A percentile compares a stretch with the other conserved stretches of the same genome.
These are phyloP conservation scores for Paramecium octaurelia DNA, from an alignment of 73 alveolate species.

Conservation along the genomic window DNA sequence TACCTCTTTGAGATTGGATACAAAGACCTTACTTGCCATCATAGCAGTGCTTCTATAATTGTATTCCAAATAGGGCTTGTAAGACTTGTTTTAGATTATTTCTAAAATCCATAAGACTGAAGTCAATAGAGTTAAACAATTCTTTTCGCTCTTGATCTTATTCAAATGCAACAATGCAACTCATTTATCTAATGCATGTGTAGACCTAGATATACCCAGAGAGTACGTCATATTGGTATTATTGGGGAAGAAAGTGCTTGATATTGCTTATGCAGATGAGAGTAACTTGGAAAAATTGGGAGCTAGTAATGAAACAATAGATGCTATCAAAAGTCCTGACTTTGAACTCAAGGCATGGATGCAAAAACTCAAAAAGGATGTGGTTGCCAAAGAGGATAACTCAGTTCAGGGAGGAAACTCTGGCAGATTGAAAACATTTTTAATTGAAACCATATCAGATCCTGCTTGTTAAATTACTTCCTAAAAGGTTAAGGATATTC, in stretches of 20 bases:
- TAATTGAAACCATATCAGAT: constrained; percentile 20
- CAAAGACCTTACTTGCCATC: not conserved
- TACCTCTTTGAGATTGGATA: not conserved
- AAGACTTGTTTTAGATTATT: not conserved
- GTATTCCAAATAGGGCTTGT: not conserved
- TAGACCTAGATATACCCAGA: not conserved
- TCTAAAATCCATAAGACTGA: constrained; percentile 4
- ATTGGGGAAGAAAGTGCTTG: not conserved
- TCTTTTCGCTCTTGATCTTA: not conserved
- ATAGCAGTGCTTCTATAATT: not conserved
- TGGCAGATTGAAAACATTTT: not conserved
- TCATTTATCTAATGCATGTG: constrained; percentile 11
- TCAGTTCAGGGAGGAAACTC: constrained; percentile 6
- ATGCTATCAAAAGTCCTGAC: not conserved
- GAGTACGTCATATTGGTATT: not conserved
- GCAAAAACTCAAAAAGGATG: not conserved
- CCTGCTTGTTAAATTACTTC: not conserved
- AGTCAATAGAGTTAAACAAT: not conserved
- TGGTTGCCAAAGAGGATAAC: not conserved
- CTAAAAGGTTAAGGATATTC: not conserved
- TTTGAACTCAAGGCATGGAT: not conserved
- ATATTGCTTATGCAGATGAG: not conserved
- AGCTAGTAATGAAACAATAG: not conserved
- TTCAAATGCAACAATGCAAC: constrained; percentile 27
- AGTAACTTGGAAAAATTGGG: not conserved